These are phyloP conservation scores for Aspergillus sp. DNA, from an alignment of 2,329 filamentous ascomycete genomes.

Conservation along the genomic window DNA sequence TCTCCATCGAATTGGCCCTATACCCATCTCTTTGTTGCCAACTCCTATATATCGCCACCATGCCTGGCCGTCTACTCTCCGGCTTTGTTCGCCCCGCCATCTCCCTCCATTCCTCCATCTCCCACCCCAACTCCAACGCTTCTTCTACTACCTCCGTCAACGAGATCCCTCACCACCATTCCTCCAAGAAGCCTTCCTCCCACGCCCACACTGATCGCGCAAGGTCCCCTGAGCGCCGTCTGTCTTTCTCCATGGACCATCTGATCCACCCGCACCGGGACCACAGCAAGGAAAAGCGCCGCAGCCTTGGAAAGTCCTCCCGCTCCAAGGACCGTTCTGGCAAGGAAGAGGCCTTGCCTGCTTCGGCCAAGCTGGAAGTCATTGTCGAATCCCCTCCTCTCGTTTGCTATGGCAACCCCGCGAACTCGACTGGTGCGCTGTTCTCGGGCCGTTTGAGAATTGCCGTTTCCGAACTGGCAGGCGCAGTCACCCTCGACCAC, in stretches of 20 bases:
- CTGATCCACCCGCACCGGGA: constrained; percentile 39
- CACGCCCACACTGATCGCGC: constrained; percentile 22
- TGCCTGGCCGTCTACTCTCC: constrained; percentile 38
- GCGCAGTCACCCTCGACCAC: constrained; percentile 60
- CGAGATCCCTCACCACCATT: constrained; percentile 21
- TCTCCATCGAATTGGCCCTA: too few relatives aligned
- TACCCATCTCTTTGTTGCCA: too few relatives aligned
- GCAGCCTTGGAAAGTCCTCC: constrained; percentile 27
- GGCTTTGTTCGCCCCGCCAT: constrained; percentile 33
- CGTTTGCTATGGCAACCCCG: constrained; percentile 72
- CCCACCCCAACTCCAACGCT: constrained; percentile 26
- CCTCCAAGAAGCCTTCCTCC: constrained; percentile 21
- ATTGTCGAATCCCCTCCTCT: constrained; percentile 81
- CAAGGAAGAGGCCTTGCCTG: constrained; percentile 26
- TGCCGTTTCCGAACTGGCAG: constrained; percentile 59
- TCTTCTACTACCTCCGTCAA: constrained; percentile 36
- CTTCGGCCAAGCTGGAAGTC: constrained; percentile 52
- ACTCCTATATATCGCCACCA: constrained; percentile 12
- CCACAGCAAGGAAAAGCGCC: constrained; percentile 38
- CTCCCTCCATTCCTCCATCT: constrained; percentile 23
- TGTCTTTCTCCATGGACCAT: constrained; percentile 40
- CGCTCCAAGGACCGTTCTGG: constrained; percentile 33
- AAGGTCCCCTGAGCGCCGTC: constrained; percentile 34
- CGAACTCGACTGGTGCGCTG: constrained; percentile 74
- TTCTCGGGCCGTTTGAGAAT: constrained; percentile 79